Percentiles rank a stretch among this genome's conserved stretches.
phyloP scores from a whole-genome alignment of 129 eudicot genomes.

The Logfia minima region DNA sequence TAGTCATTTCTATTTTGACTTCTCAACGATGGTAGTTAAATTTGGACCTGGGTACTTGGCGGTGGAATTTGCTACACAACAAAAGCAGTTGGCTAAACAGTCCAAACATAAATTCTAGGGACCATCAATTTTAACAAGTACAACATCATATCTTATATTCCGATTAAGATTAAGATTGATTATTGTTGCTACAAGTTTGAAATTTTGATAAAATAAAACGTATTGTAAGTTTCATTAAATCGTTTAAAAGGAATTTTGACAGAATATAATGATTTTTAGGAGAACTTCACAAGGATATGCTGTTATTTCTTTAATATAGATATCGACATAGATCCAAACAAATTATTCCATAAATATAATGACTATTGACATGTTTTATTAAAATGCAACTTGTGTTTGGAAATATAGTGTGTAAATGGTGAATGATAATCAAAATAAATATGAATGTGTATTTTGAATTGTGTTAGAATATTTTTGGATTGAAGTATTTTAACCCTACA shows the following conservation, averaged over 20 bases:
- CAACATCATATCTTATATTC: neutral
- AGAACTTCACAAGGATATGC: neutral
- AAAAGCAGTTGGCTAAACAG: conserved; percentile 5
- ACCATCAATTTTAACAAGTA: conserved; percentile 11
- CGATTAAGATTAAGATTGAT: neutral
- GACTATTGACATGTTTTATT: too few relatives aligned
- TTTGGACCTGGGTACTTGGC: neutral
- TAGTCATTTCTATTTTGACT: conserved; percentile 22
- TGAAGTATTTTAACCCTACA: too few relatives aligned
- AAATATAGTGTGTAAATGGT: neutral
- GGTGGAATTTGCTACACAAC: conserved; percentile 13
- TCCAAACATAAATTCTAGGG: conserved; percentile 6
- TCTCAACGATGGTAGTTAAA: neutral
- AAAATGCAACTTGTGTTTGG: too few relatives aligned
- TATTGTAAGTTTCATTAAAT: neutral
- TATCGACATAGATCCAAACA: neutral
- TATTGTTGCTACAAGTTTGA: neutral
- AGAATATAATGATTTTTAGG: too few relatives aligned
- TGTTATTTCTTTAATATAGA: neutral
- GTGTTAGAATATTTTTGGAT: too few relatives aligned
- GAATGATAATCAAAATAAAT: neutral
- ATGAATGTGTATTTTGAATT: neutral
- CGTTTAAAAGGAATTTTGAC: neutral
- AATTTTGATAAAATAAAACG: too few relatives aligned
- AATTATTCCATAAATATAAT: too few relatives aligned